These are phyloP conservation scores for Xylariaceae sp. DNA, from an alignment of 2,329 filamentous ascomycete genomes.

Conservation along the genomic window DNA sequence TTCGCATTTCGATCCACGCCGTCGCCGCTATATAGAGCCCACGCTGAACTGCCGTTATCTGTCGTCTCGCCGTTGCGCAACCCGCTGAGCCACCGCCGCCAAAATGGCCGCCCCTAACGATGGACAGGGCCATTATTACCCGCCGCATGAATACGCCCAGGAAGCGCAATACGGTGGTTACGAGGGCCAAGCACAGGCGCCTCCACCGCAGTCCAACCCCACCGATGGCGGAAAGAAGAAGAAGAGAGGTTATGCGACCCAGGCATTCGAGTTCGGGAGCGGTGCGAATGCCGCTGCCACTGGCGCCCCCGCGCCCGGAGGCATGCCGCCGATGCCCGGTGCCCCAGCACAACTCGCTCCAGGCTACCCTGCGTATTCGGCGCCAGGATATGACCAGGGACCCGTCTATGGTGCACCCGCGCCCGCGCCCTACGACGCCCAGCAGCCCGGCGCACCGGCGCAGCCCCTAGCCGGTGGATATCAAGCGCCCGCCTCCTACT, in stretches of 20 bases:
- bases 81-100: slow-evolving; percentile 27
- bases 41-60: not conserved
- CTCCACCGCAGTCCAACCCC: slow-evolving; percentile 33
- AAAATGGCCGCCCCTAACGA: slow-evolving; percentile 56
- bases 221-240: slow-evolving; percentile 65
- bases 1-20: slow-evolving; percentile 3
- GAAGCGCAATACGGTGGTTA: slow-evolving; percentile 39
- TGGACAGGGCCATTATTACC: slow-evolving; percentile 51
- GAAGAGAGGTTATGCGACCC: slow-evolving; percentile 90
- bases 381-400: slow-evolving; percentile 38
- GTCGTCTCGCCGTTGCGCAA: slow-evolving; percentile 7
- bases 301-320: slow-evolving; percentile 39
- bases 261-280: slow-evolving; percentile 87
- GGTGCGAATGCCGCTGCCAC: slow-evolving; percentile 71
- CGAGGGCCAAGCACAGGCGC: slow-evolving; percentile 39
- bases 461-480: slow-evolving; percentile 56
- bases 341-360: slow-evolving; percentile 40
- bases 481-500: slow-evolving; percentile 64
- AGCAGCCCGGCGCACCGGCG: slow-evolving; percentile 38
- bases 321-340: slow-evolving; percentile 27
- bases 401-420: slow-evolving; percentile 30
- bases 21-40: not conserved
- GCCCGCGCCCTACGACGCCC: slow-evolving; percentile 40
- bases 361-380: slow-evolving; percentile 57
- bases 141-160: slow-evolving; percentile 40